Evolutionary conservation across 805 yeast genomes (phyloP), one percentile per base, ranked within the genome.

Genomic region (Scheffersomyces amazonensis): DNA sequence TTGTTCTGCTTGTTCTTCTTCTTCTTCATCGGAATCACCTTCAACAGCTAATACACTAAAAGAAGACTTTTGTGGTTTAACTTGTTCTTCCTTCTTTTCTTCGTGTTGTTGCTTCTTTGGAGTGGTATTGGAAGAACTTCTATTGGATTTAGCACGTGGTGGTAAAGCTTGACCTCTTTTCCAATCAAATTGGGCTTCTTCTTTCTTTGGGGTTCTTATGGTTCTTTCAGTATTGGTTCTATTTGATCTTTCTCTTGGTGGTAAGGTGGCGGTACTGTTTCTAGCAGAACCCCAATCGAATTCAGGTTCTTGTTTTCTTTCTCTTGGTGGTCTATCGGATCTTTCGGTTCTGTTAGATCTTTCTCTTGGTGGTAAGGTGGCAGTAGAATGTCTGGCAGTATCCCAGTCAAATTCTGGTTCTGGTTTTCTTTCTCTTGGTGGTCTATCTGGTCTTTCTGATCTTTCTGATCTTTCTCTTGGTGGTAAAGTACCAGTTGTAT

Each of bases 321-420:
- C 48, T 45, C 58, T 50, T 35, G 53, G 59, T 21, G 46, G 46
- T 40, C 56, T 42, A 22, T 44, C 40, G 20, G 43, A 38, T 40
- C 47, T 38, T 35, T 53, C 52, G 23, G 49, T 48, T 50, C 60
- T 44, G 46, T 45, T 37, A 25, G 49, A 28, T 49, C 60, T 52
- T 51, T 71, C 76, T 52, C 69, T 60, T 32, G 69, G 57, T 35
- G 67, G 66, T 39, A 58, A 55, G 9, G 54, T 50, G 35, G 49
- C 68, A 22, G 66, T 64, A 17, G 52, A 40, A 27, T 46, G 42
- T 54, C 79, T 66, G 32, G 72, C 78, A 8, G 69, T 44, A 37
- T 72, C 66, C 80, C 87, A 81, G 60, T 83, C 87, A 37, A 80
- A 62, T 22, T 78, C 77, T 33, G 78, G 77, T 51, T 73, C 81